Evolutionary conservation across 2,329 filamentous ascomycete species (phyloP), one percentile per base, ranked within the genome.

Genomic region (Fusarium staphyleae): DNA sequence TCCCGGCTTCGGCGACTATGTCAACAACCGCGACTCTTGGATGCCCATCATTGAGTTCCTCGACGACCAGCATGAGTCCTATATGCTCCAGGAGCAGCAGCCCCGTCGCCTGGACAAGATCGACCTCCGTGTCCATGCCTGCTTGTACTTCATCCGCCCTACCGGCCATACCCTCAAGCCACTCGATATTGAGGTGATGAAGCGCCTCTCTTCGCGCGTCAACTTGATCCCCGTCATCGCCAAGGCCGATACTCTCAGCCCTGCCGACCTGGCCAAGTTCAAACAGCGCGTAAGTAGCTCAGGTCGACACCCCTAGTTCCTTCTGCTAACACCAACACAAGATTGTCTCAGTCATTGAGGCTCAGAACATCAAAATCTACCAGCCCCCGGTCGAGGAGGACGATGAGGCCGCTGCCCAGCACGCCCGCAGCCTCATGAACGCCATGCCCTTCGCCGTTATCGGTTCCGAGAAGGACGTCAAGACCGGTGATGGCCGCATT

Each of bases 21-120:
- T 99, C 76, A 99, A 99, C 89, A 99, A 99, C 86, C 90, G 93
- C 73, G 95, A 99, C 78, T 98, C 95, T 61, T 99, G 95, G 95
- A 96, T 96, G 85, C 95, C 95, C 75, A 98, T 99, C 74, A 98
- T 99, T 78, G 95, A 99, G 79, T 99, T 99, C 83, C 85, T 99
- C 71, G 95, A 99, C 79, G 95, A 99, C 80, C 95, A 99, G 85
- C 96, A 99, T 77, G 95, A 99, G 84, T 99, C 95, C 30, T 99
- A 99, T 80, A 99, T 99, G 95, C 85, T 99, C 74, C 95, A 99
- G 83, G 95, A 99, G 86, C 95, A 99, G 80, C 95, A 99, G 81
- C 95, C 96, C 69, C 91, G 91, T 78, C 92, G 95, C 72, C 88
- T 89, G 72, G 95, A 99, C 83, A 99, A 98, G 86, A 99, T 99